Evolutionary conservation across 192 early-diverging fungal genomes (phyloP), one percentile per base, ranked within the genome.

Genomic region (Linnemannia schmuckeri): DNA sequence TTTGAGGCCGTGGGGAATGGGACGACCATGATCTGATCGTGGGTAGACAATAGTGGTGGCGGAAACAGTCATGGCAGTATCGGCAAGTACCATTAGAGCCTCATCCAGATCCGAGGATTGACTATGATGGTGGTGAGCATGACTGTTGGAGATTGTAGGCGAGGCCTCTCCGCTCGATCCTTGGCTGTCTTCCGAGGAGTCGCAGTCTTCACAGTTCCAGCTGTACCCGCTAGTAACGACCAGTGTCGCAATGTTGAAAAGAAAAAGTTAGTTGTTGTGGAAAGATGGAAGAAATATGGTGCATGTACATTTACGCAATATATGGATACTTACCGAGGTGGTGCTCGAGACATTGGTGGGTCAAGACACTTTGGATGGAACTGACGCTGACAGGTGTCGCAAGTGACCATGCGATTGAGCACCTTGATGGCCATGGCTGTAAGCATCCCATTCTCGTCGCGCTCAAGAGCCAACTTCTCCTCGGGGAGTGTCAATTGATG

Each of bases 171-270:
- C 76, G 4, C 79, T 78, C 27, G 85, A 87, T 30, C 57, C 76
- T n/a, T 87, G 76, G 35, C 85, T 87, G 6, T 81, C 85, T 0
- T 49, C 85, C 1, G 85, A 87, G 5, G 85, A 81, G 57, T 87
- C 85, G n/a, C 85, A 87, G 24, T 87, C 85, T 70, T 81, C 85
- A 38, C 85, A 87, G 72, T 81, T 87, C 85, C 85, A 87, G 70
- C 85, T 87, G 54, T 87, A 87, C 0, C 85, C 85, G 78, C 85
- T 86, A 73, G 8, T 15, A 66, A 66, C 55, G 33, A 76, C 38
- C 12, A 52, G 47, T 12, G 44, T 35, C 44, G 1, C 73, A 42
- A 74, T 46, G 38, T 72, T 66, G 47, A 27, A 27, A 27, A 76
- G 10, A 27, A 18, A 13, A 17, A 2, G 46, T 81, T 70, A 78